These are phyloP conservation scores for Hordeum marinum DNA, from an alignment of 176 grass and related monocot genomes.

Conservation along the genomic window DNA sequence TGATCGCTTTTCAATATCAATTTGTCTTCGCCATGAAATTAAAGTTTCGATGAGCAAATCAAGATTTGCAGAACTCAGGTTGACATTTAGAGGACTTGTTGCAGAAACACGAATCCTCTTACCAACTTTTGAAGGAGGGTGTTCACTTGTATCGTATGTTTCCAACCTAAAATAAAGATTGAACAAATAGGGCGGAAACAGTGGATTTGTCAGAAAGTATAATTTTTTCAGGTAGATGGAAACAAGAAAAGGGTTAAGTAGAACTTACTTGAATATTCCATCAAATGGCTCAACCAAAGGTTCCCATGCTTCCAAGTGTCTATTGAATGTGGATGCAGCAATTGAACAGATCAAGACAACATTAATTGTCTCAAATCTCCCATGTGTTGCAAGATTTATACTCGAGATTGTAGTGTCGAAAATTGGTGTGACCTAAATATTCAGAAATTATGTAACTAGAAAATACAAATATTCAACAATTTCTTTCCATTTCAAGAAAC, in stretches of 20 bases:
- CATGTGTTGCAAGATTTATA: conserved; percentile 93
- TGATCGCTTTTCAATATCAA: conserved; percentile 66
- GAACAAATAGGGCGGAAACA: conserved; percentile 21
- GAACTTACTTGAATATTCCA: conserved; percentile 94
- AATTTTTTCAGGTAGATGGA: neutral
- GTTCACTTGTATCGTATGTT: conserved; percentile 79
- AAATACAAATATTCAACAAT: conserved; percentile 2
- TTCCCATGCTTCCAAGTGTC: conserved; percentile 93
- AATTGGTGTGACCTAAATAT: conserved; percentile 79
- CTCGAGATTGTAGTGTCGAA: conserved; percentile 76
- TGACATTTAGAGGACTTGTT: conserved; percentile 73
- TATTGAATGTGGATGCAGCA: conserved; percentile 95
- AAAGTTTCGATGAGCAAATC: conserved; percentile 86
- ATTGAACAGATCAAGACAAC: conserved; percentile 92
- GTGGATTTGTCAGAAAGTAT: neutral
- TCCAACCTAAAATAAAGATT: conserved; percentile 67
- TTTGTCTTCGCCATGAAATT: conserved; percentile 88
- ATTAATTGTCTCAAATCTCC: conserved; percentile 86
- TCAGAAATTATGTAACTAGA: conserved; percentile 1
- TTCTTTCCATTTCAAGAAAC: neutral
- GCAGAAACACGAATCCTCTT: conserved; percentile 86
- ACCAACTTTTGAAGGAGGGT: conserved; percentile 70
- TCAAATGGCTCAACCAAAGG: conserved; percentile 98
- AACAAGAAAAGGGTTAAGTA: neutral
- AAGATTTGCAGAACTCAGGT: conserved; percentile 81